Conservation (phyloP, 495 filamentous ascomycete genomes). For the Penicillium verhagenii region DNA sequence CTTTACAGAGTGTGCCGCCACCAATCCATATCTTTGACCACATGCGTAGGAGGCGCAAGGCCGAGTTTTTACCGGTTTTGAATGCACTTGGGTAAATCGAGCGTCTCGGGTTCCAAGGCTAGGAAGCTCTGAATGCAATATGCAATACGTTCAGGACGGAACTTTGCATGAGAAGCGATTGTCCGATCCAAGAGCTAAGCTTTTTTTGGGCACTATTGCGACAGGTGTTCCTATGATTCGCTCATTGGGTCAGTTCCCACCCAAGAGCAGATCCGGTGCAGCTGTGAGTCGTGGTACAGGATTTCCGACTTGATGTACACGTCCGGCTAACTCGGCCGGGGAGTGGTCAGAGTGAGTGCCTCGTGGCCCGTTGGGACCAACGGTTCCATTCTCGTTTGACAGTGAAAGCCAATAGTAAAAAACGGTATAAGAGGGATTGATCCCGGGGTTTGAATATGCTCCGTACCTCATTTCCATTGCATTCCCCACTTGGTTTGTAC, state of each 20-base stretch:
- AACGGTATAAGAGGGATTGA: too few relatives aligned
- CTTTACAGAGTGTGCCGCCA: not conserved
- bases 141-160: too few relatives aligned
- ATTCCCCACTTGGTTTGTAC: not conserved
- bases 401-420: too few relatives aligned
- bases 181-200: not conserved
- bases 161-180: too few relatives aligned
- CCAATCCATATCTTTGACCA: not conserved
- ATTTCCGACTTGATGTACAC: too few relatives aligned
- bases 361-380: not conserved
- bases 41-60: not conserved
- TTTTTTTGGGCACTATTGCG: not conserved
- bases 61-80: not conserved
- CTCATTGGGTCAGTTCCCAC: not conserved
- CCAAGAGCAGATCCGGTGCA: too few relatives aligned
- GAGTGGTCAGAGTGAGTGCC: not conserved
- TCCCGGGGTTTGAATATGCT: too few relatives aligned
- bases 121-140: too few relatives aligned
- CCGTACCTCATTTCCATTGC: not conserved
- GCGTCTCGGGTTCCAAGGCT: too few relatives aligned
- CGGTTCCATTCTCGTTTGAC: not conserved
- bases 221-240: too few relatives aligned
- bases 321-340: not conserved
- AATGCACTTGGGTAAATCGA: too few relatives aligned
- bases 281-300: too few relatives aligned